A percentile compares a stretch with the other conserved stretches of the same genome.
Evolutionary conservation across 2,329 filamentous ascomycete species (phyloP).

Genomic region (Grosmannia clavigera): DNA sequence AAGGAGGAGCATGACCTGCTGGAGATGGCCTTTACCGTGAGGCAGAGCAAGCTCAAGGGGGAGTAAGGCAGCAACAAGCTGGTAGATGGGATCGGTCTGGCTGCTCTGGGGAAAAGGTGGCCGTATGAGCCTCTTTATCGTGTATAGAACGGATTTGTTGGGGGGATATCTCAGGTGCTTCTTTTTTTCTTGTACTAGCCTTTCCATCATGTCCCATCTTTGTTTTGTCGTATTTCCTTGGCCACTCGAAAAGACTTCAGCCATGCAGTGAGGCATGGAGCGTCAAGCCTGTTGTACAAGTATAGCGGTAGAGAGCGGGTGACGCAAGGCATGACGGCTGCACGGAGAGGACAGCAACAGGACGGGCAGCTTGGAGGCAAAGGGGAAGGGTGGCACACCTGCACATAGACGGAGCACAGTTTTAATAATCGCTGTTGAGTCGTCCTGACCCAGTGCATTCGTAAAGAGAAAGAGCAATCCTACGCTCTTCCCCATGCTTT

Average conservation of each 20-base stretch:
- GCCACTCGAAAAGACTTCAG: background rate
- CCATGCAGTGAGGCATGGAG: background rate
- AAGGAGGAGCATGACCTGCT: conserved; percentile 88
- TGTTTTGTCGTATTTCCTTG: background rate
- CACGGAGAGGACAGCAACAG: background rate
- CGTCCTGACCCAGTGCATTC: background rate
- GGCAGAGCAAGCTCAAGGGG: conserved; percentile 58
- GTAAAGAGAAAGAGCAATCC: background rate
- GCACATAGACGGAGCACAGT: background rate
- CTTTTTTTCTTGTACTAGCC: background rate
- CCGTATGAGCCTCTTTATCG: background rate
- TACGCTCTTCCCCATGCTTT: no score
- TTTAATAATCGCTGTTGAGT: background rate
- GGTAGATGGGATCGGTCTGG: background rate
- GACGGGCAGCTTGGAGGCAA: background rate
- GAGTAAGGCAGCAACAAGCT: conserved; percentile 28
- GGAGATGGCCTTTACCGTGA: conserved; percentile 50
- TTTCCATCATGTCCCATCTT: background rate
- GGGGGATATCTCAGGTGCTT: background rate
- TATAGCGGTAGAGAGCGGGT: background rate
- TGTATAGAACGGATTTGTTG: background rate
- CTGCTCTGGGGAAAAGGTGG: background rate
- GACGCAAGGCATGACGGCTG: background rate
- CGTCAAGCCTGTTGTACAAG: background rate
- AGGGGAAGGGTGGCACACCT: background rate